Percentiles rank a stretch among this genome's conserved stretches.
Conservation (phyloP, 148 eudicot genomes). For the Persicaria maculosa region DNA sequence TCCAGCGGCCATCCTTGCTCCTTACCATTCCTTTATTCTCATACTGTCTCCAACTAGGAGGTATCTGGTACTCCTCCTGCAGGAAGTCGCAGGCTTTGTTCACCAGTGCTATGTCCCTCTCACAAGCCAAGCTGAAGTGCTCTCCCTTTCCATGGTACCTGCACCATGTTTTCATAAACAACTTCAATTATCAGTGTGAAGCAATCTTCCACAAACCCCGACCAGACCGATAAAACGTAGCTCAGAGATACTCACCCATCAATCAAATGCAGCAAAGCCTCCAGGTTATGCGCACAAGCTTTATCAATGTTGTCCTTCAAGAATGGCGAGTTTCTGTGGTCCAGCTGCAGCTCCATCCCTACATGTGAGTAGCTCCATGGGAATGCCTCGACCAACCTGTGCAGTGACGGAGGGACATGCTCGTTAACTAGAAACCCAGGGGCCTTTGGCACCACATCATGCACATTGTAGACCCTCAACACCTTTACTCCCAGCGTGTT, state of each 20-base stretch:
- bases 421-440: slow-evolving; percentile 68
- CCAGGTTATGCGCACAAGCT: slow-evolving; percentile 62
- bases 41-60: slow-evolving; percentile 53
- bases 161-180: not conserved
- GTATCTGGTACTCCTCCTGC: slow-evolving; percentile 39
- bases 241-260: slow-evolving; percentile 19
- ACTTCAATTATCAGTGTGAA: not conserved
- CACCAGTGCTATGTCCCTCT: slow-evolving; percentile 54
- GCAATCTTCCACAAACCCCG: too few relatives aligned
- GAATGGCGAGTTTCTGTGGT: slow-evolving; percentile 65
- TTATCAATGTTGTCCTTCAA: slow-evolving; percentile 41
- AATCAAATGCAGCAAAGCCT: slow-evolving; percentile 65
- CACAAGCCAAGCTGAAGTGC: slow-evolving; percentile 25
- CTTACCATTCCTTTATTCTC: slow-evolving; percentile 50
- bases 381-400: slow-evolving; percentile 34
- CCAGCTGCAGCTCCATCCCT: slow-evolving; percentile 58
- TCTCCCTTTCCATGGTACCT: slow-evolving; percentile 54
- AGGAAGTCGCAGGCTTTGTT: slow-evolving; percentile 51
- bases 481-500: slow-evolving; percentile 54
- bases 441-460: slow-evolving; percentile 64
- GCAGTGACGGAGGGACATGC: slow-evolving; percentile 17
- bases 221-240: too few relatives aligned
- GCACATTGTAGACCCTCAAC: slow-evolving; percentile 67
- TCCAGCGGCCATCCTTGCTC: slow-evolving; percentile 45
- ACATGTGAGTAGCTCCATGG: slow-evolving; percentile 86